Evolutionary conservation across 352 stramenopile genomes (phyloP).

Genomic region (Phytopythium delawarense): DNA sequence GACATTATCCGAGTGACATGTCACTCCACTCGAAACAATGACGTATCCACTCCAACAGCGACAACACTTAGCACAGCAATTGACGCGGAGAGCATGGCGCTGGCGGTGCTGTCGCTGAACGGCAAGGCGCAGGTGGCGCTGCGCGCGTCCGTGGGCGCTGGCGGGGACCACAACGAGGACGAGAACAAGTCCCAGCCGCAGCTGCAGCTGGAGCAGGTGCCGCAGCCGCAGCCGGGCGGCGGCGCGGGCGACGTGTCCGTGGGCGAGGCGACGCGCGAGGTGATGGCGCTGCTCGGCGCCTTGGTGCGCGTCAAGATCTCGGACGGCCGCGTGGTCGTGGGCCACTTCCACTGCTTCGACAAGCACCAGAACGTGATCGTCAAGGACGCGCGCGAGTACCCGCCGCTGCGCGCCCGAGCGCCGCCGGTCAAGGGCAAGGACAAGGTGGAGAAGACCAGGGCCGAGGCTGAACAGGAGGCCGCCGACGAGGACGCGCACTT

Average conservation of each 20-base stretch:
- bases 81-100: slow-evolving; percentile 12
- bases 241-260: slow-evolving; percentile 9
- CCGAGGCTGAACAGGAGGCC: slow-evolving; percentile 16
- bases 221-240: slow-evolving; percentile 17
- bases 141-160: neutral
- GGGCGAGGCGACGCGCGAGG: slow-evolving; percentile 38
- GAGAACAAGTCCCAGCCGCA: neutral
- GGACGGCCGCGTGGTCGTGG: slow-evolving; percentile 63
- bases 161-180: too few relatives aligned
- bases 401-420: slow-evolving; percentile 18
- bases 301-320: slow-evolving; percentile 63
- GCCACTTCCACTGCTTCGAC: slow-evolving; percentile 76
- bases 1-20: too few relatives aligned
- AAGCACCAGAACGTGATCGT: slow-evolving; percentile 82
- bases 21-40: too few relatives aligned
- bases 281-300: slow-evolving; percentile 59
- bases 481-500: slow-evolving; percentile 39
- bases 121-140: slow-evolving; percentile 47
- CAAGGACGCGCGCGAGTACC: slow-evolving; percentile 62
- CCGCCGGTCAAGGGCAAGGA: slow-evolving; percentile 24
- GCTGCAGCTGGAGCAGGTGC: slow-evolving; percentile 9
- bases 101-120: slow-evolving; percentile 61
- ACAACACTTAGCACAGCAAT: too few relatives aligned
- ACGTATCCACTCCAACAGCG: too few relatives aligned
- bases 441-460: slow-evolving; percentile 10